These are phyloP conservation scores for Ogataea corticis DNA, from an alignment of 805 yeast species.

Conservation along the genomic window DNA sequence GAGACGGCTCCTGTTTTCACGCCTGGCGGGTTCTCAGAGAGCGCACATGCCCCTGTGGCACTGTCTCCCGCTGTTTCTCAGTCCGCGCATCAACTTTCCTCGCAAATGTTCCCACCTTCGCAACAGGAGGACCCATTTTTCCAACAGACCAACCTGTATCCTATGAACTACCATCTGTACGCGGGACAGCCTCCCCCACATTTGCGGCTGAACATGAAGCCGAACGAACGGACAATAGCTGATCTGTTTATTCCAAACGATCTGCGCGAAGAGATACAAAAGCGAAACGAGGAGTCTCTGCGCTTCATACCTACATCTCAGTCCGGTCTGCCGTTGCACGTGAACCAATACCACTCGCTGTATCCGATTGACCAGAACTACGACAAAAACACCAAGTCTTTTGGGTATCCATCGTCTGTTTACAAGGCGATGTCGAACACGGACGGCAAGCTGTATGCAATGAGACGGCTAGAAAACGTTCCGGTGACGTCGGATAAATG, in stretches of 20 bases:
- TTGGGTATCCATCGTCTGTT: slow-evolving; percentile 58
- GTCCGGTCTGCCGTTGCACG: slow-evolving; percentile 66
- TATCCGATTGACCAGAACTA: slow-evolving; percentile 70
- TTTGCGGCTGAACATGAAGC: slow-evolving; percentile 54
- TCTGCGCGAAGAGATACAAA: slow-evolving; percentile 67
- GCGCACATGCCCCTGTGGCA: slow-evolving; percentile 28
- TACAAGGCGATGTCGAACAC: slow-evolving; percentile 79
- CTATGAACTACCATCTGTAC: slow-evolving; percentile 80
- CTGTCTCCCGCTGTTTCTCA: slow-evolving; percentile 8
- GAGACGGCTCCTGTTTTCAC: slow-evolving; percentile 34
- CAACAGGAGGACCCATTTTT: slow-evolving; percentile 30
- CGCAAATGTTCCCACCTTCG: too few species aligned
- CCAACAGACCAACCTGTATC: slow-evolving; percentile 42
- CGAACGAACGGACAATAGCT: slow-evolving; percentile 70
- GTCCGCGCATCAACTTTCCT: too few species aligned
- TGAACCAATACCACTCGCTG: slow-evolving; percentile 81
- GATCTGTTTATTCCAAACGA: slow-evolving; percentile 72
- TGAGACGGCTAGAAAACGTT: slow-evolving; percentile 70
- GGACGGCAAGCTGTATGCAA: slow-evolving; percentile 76
- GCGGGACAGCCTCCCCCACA: slow-evolving; percentile 89
- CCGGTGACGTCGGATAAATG: slow-evolving; percentile 56
- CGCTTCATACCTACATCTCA: slow-evolving; percentile 52
- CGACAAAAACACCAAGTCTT: slow-evolving; percentile 39
- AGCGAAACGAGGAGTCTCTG: slow-evolving; percentile 77
- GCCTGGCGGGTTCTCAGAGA: slow-evolving; percentile 36